These are phyloP conservation scores for Populus hybrid DNA, from an alignment of 441 rosid species.

Conservation along the genomic window DNA sequence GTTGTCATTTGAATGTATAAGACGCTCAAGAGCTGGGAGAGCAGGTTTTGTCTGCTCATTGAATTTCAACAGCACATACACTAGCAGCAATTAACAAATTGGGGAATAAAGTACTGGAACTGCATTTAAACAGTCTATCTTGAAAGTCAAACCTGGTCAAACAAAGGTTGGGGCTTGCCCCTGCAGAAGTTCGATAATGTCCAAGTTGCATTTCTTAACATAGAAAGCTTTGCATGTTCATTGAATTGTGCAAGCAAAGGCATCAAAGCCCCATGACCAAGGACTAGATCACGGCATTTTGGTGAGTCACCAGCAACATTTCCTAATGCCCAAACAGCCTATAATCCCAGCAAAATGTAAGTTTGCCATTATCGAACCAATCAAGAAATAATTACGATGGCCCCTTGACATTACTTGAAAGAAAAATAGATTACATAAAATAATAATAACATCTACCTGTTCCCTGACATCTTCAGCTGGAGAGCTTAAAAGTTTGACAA, in stretches of 20 bases:
- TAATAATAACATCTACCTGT: slow-evolving; percentile 43
- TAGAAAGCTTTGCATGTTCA: slow-evolving; percentile 77
- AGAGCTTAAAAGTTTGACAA: slow-evolving; percentile 72
- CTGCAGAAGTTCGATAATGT: slow-evolving; percentile 80
- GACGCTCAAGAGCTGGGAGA: slow-evolving; percentile 58
- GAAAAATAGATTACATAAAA: background rate
- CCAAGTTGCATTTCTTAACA: slow-evolving; percentile 94
- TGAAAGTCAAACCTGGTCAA: slow-evolving; percentile 57
- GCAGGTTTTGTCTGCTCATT: slow-evolving; percentile 46
- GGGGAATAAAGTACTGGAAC: background rate
- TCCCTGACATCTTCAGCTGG: slow-evolving; percentile 80
- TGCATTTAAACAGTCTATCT: background rate
- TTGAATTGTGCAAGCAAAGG: slow-evolving; percentile 65
- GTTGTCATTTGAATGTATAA: slow-evolving; percentile 69
- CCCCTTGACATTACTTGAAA: background rate
- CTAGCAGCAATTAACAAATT: slow-evolving; percentile 12
- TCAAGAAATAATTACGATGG: background rate
- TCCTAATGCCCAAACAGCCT: slow-evolving; percentile 94
- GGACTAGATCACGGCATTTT: slow-evolving; percentile 80
- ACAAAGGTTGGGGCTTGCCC: slow-evolving; percentile 83
- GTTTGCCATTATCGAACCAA: background rate
- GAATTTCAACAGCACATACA: slow-evolving; percentile 25
- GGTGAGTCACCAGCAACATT: slow-evolving; percentile 95
- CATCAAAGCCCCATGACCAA: slow-evolving; percentile 57
- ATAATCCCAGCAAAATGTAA: slow-evolving; percentile 8